Evolutionary conservation across 805 yeast species (phyloP), one percentile per base, ranked within the genome.

Genomic region (Saccharomycopsis fibuligera): DNA sequence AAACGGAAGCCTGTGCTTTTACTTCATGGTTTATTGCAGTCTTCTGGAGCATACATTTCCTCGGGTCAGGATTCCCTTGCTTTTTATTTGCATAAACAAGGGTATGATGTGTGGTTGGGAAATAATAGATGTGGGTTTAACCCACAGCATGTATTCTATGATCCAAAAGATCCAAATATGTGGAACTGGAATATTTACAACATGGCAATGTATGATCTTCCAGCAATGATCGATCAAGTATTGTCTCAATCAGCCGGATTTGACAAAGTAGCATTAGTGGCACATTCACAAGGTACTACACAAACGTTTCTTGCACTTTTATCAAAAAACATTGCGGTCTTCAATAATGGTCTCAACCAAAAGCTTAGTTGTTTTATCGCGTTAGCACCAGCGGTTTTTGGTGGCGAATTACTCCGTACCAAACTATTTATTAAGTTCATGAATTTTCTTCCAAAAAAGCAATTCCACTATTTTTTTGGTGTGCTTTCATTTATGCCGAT

Each of bases 121-220:
- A 87, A 89, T 60, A 90, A 89, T 60, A 67, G 99, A 54, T 83
- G 96, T 56, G 95, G 96, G 4, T 85, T 90, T 60, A 69, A 75
- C 35, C 86, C 95, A 0, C 67, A 72, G 45, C 96, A 90, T 67
- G 63, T 70, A 51, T 63, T 63, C 49, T 72, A 69, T 53, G 67
- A 69, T 33, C 53, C 66, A 3, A 56, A 58, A 48, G 74, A 76
- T 56, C 69, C 70, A 1, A 58, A 69, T 44, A 85, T 84, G 79
- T 91, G 99, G 99, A 81, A 85, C 56, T 91, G 99, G 99, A 91
- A 86, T 59, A 74, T 93, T 44, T 65, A 73, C n/a, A 91, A 87
- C 41, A 78, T 93, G 81, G 91, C 90, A 0, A 70, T 72, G 49
- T 77, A 69, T 58, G 99, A 91, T 62, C 64, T 93, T 37, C 85